Conservation (phyloP, 139 green algal species). For the Penium margaritaceum region DNA sequence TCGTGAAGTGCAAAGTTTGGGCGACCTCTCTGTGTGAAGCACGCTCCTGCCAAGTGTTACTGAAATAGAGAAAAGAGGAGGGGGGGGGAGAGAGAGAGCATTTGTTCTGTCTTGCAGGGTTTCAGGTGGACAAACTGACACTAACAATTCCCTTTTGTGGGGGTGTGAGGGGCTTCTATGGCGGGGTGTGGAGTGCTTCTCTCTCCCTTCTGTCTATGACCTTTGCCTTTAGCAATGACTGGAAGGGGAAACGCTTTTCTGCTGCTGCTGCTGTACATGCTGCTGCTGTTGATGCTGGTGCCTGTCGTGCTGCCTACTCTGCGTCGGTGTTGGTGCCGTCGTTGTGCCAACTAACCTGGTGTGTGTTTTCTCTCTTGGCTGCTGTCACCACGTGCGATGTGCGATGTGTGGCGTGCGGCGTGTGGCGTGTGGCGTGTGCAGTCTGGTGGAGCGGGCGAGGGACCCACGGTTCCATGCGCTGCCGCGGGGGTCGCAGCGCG, state of each 20-base stretch:
- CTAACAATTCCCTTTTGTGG: background rate
- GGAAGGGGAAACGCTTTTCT: too few species aligned
- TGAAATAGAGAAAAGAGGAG: background rate
- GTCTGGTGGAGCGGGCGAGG: conserved; percentile 37
- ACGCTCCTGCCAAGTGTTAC: background rate
- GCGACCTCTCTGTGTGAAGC: too few species aligned
- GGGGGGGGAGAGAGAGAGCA: background rate
- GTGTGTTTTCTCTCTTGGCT: too few species aligned
- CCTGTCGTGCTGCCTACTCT: background rate
- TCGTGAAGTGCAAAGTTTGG: too few species aligned
- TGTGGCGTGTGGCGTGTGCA: conserved; percentile 19
- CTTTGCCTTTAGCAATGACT: background rate
- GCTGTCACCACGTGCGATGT: too few species aligned
- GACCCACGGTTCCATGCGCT: conserved; percentile 42
- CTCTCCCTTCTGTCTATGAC: background rate
- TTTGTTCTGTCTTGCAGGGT: background rate
- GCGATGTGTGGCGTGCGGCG: too few species aligned
- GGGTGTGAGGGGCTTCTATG: background rate
- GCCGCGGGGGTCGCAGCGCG: conserved; percentile 27
- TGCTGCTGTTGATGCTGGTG: background rate
- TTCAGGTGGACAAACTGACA: background rate
- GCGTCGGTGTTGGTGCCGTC: too few species aligned
- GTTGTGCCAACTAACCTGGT: too few species aligned
- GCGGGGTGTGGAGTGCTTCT: too few species aligned
- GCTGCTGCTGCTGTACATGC: too few species aligned